phyloP scores from a whole-genome alignment of 139 green algal genomes.

The Microglena sp. region DNA sequence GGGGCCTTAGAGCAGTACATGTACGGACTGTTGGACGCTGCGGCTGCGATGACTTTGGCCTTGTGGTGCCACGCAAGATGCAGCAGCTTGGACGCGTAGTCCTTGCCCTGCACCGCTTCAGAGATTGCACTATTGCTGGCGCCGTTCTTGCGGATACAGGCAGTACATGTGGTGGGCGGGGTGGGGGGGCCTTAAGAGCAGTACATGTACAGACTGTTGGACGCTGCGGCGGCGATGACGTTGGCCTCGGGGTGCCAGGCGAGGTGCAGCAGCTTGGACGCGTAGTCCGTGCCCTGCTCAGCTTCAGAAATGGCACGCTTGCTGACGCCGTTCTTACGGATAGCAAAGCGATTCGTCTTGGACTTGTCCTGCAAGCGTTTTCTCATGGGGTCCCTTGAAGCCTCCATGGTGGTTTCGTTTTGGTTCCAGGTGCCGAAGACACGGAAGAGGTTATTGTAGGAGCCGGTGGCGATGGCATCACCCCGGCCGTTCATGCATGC shows the following conservation, averaged over 20 bases:
- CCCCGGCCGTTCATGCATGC: constrained; percentile 73
- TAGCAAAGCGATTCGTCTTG: no score
- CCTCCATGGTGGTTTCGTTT: constrained; percentile 56
- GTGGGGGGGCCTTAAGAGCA: no score
- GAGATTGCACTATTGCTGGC: constrained; percentile 15
- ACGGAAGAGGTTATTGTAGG: constrained; percentile 88
- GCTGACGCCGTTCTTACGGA: constrained; percentile 7
- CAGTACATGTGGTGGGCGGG: no score
- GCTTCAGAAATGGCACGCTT: constrained; percentile 15
- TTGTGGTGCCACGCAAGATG: constrained; percentile 94
- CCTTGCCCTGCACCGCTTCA: constrained; percentile 26
- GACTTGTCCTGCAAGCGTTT: constrained; percentile 51
- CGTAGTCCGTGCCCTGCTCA: constrained; percentile 59
- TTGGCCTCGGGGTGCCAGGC: constrained; percentile 89
- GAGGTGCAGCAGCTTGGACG: constrained; percentile 87
- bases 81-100: constrained; percentile 85
- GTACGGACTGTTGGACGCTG: constrained; percentile 86
- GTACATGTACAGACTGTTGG: constrained; percentile 85
- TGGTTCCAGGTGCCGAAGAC: constrained; percentile 45
- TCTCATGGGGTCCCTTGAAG: constrained; percentile 62
- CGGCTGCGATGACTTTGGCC: constrained; percentile 81
- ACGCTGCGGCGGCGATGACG: constrained; percentile 81
- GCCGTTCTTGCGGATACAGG: constrained; percentile 12
- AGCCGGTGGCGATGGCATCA: constrained; percentile 73
- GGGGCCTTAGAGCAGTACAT: constrained; percentile 37